Base-by-base conservation (phyloP, 2,329 filamentous ascomycete species). In the Paraconiothyrium sp. region DNA sequence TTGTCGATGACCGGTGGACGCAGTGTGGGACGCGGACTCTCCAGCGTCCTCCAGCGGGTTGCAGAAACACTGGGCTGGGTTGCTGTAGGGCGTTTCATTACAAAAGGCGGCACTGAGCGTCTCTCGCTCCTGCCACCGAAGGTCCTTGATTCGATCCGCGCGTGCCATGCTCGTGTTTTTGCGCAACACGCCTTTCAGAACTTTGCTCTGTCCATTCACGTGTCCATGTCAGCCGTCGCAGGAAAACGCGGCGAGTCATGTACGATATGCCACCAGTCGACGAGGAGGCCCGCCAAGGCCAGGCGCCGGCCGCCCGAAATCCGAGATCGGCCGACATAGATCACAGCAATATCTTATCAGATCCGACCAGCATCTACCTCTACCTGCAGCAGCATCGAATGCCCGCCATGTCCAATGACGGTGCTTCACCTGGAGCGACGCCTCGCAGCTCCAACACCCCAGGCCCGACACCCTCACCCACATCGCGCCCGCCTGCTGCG, bases 321-420 rank as follows among this genome's bases (percentile, higher is more conserved):
- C 58, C 58, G 58, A 60, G 52, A 60, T 56, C 58, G 58, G 71
- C 66, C 65, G 64, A 66, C 62, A 20, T n/a, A 50, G 60, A 60
- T 50, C 58, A 62, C 63, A 61, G 59, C 64, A 55, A 66, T 39
- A 63, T 60, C 50, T 64, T 56, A 74, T 73, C 72, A 71, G 72
- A 75, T 75, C 72, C 72, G 50, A 46, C 7, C 8, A 22, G 41
- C 54, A 48, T 35, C 51, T 47, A 59, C 44, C 58, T 58, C 63
- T 58, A 62, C 63, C 58, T 57, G 60, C 60, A 34, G 41, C 39
- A 58, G 57, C 64, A 57, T 50, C 60, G 27, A 34, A 13, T 51
- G 54, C 54, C 34, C 48, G 61, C 56, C 62, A 72, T 74, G 70
- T 64, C 64, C 52, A 58, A 64, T 59, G 65, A 70, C 54, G 58